phyloP scores from a whole-genome alignment of 1,284 basidiomycete genomes.

The Chalciporus sp. region DNA sequence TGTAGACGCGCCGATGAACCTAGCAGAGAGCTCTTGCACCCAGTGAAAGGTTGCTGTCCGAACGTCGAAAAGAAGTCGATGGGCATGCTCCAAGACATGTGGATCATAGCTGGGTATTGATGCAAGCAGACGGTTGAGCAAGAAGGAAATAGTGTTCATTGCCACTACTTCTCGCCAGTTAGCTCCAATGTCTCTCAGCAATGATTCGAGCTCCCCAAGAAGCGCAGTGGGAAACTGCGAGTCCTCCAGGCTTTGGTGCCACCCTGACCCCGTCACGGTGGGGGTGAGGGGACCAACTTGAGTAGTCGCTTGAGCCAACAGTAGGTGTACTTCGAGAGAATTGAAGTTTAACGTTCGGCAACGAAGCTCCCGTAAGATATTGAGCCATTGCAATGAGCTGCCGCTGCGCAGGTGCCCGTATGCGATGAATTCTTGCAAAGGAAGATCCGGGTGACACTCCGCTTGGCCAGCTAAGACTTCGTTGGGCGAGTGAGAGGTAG shows the following conservation, averaged over 20 bases:
- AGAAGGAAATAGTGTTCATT: constrained; percentile 36
- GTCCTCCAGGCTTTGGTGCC: constrained; percentile 38
- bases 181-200: constrained; percentile 30
- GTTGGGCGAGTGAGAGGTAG: constrained; percentile 45
- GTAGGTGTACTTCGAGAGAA: constrained; percentile 39
- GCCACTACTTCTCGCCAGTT: constrained; percentile 47
- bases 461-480: constrained; percentile 44
- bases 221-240: constrained; percentile 41
- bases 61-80: constrained; percentile 32
- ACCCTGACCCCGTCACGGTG: constrained; percentile 19
- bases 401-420: constrained; percentile 48
- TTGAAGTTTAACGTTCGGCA: constrained; percentile 39
- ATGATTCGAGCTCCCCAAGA: constrained; percentile 37
- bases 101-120: constrained; percentile 15
- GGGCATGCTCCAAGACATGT: constrained; percentile 13
- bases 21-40: constrained; percentile 35
- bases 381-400: constrained; percentile 48
- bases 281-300: constrained; percentile 41
- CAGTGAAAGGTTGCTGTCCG: constrained; percentile 39
- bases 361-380: constrained; percentile 45
- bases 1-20: constrained; percentile 21
- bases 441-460: constrained; percentile 38
- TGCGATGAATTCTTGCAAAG: constrained; percentile 45
- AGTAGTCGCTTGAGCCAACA: constrained; percentile 44
- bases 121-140: constrained; percentile 40